Percentiles rank a stretch among this genome's conserved stretches.
Evolutionary conservation across 495 filamentous ascomycete genomes (phyloP).

Genomic region (Trichocladium uniseriatum): DNA sequence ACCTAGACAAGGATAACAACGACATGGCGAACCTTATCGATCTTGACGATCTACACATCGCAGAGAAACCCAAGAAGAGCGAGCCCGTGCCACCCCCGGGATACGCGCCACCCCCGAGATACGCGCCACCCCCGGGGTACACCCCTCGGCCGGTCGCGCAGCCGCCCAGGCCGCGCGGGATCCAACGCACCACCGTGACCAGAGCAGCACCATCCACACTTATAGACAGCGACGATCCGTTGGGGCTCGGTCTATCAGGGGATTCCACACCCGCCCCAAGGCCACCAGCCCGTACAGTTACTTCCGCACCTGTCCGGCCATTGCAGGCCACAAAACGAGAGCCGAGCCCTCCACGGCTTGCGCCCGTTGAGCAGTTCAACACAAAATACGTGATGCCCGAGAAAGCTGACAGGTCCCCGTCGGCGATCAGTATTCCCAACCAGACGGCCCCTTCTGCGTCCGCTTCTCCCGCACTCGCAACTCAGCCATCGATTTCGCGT

Average conservation of each 20-base stretch:
- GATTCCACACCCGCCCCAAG: neutral
- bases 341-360: neutral
- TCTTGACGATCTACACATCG: conserved; percentile 35
- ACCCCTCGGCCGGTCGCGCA: neutral
- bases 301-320: neutral
- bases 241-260: neutral
- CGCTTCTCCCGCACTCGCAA: too few relatives aligned
- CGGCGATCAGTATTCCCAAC: neutral
- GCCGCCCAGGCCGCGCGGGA: conserved; percentile 1
- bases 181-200: conserved; percentile 7
- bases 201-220: conserved; percentile 17
- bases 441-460: too few relatives aligned
- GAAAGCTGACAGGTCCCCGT: neutral
- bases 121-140: neutral
- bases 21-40: conserved; percentile 33
- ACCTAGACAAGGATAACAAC: conserved; percentile 20
- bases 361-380: neutral
- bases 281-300: neutral
- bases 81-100: neutral
- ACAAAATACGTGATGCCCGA: neutral
- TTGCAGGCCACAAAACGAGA: neutral
- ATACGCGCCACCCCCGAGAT: too few relatives aligned
- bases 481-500: neutral
- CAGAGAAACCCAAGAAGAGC: neutral
- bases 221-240: neutral